phyloP scores from a whole-genome alignment of 139 green algal genomes.

The Chlamydomonas incerta region DNA sequence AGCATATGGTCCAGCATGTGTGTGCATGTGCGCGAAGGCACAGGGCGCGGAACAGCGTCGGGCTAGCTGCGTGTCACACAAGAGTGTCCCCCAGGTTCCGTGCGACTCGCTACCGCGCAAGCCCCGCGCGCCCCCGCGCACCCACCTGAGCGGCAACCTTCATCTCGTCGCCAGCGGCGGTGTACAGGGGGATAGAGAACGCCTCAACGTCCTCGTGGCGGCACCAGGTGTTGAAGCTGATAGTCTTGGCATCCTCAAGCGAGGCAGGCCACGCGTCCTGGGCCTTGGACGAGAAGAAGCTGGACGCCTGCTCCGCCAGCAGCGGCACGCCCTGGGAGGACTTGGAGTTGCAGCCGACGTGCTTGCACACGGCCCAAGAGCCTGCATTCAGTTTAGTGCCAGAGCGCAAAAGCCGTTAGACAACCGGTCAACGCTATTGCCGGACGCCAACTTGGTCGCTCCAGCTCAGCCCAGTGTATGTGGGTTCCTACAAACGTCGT shows the following conservation, averaged over 20 bases:
- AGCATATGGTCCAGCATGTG: too few relatives aligned
- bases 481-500: too few relatives aligned
- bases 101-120: too few relatives aligned
- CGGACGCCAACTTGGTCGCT: not conserved
- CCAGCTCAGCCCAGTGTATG: too few relatives aligned
- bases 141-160: not conserved
- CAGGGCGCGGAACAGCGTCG: too few relatives aligned
- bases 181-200: constrained; percentile 1
- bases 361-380: constrained; percentile 17
- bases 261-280: constrained; percentile 3
- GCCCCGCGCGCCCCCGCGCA: too few relatives aligned
- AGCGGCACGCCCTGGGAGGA: not conserved
- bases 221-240: not conserved
- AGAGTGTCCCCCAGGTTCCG: too few relatives aligned
- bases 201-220: constrained; percentile 1
- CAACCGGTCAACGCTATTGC: not conserved
- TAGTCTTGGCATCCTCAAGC: not conserved
- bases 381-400: not conserved
- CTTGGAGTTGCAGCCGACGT: not conserved
- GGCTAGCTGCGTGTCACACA: too few relatives aligned
- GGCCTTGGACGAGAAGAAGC: not conserved
- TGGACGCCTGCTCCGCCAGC: not conserved
- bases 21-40: too few relatives aligned
- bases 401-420: too few relatives aligned
- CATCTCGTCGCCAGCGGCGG: not conserved